Evolutionary conservation across 2,329 filamentous ascomycete genomes (phyloP), one percentile per base, ranked within the genome.

Genomic region (Hymenoscyphus fraxineus): DNA sequence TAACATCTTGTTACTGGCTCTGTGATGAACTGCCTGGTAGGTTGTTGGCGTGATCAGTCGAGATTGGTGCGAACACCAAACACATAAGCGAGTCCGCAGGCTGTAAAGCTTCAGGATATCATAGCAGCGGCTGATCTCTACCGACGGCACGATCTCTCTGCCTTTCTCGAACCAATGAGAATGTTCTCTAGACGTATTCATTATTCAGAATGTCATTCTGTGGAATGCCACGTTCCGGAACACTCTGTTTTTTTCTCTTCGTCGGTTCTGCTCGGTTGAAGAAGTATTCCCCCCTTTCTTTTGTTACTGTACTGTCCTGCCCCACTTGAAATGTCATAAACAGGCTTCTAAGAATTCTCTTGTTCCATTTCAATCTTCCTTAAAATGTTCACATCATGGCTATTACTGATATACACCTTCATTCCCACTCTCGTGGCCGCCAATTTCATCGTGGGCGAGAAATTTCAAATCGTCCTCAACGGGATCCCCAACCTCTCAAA

Each of bases 131-230:
- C 62, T 67, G 66, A 69, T 65, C 56, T 67, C 59, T 44, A 35
- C 63, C 63, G 63, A 9, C 47, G 47, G 64, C 65, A 63, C 59
- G 65, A 64, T 66, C 58, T 67, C 40, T 66, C 47, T 44, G 51
- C 56, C 27, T 58, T 65, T 55, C 31, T 57, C 58, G 58, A 38
- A 38, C 59, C 79, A 10, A 86, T 88, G 40, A 64, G 64, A 58
- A 70, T 83, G 81, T 6, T 77, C 78, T 3, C 75, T 73, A 70
- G 88, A 87, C 38, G 79, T 79, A 56, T 80, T 77, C 2, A 81
- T 79, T 63, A 31, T 16, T 22, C 39, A 88, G 81, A 40, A 87
- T 75, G 10, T 77, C 75, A 70, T 86, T 82, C 74, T 87, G 83
- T 66, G 58, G 44, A 57, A 60, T 31, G 41, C 31, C 27, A 41